A percentile compares a stretch with the other conserved stretches of the same genome.
Conservation (phyloP, 2,329 filamentous ascomycete species). For the Aspergillus versicolor region DNA sequence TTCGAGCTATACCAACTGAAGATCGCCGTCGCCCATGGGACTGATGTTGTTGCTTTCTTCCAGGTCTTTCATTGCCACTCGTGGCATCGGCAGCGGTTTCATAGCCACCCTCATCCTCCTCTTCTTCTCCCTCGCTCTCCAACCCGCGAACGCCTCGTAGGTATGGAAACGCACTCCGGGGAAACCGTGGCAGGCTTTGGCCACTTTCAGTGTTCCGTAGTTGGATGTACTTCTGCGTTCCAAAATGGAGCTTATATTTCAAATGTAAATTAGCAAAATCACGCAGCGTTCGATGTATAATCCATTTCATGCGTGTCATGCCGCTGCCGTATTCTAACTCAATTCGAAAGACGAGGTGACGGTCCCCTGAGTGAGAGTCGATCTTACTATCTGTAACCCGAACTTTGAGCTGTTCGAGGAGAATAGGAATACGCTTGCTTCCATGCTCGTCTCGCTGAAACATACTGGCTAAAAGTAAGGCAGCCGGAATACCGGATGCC, state of each 20-base stretch:
- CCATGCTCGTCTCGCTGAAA: slow-evolving; percentile 96
- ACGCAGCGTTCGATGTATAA: slow-evolving; percentile 78
- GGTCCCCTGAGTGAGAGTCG: slow-evolving; percentile 55
- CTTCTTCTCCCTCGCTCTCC: slow-evolving; percentile 76
- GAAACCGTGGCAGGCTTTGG: slow-evolving; percentile 85
- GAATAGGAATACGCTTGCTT: slow-evolving; percentile 88
- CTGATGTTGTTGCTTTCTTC: slow-evolving; percentile 42
- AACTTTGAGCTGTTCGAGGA: slow-evolving; percentile 92
- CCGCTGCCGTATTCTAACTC: slow-evolving; percentile 96
- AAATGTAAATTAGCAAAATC: slow-evolving; percentile 92
- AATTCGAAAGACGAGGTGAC: slow-evolving; percentile 86
- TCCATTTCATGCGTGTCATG: slow-evolving; percentile 94
- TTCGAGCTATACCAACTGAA: slow-evolving; percentile 58
- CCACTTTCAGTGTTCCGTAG: slow-evolving; percentile 66
- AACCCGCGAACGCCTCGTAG: slow-evolving; percentile 76
- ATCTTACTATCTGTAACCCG: slow-evolving; percentile 78
- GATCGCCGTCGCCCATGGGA: slow-evolving; percentile 45
- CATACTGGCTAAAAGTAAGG: slow-evolving; percentile 93
- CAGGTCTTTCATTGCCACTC: slow-evolving; percentile 64
- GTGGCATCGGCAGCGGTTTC: slow-evolving; percentile 62
- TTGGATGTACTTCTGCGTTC: slow-evolving; percentile 79
- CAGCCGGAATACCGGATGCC: slow-evolving; percentile 86
- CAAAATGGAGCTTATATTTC: slow-evolving; percentile 85
- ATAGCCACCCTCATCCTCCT: slow-evolving; percentile 51
- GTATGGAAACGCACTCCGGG: slow-evolving; percentile 84